phyloP scores from a whole-genome alignment of 2,329 filamentous ascomycete genomes.

The Gremmenia infestans region DNA sequence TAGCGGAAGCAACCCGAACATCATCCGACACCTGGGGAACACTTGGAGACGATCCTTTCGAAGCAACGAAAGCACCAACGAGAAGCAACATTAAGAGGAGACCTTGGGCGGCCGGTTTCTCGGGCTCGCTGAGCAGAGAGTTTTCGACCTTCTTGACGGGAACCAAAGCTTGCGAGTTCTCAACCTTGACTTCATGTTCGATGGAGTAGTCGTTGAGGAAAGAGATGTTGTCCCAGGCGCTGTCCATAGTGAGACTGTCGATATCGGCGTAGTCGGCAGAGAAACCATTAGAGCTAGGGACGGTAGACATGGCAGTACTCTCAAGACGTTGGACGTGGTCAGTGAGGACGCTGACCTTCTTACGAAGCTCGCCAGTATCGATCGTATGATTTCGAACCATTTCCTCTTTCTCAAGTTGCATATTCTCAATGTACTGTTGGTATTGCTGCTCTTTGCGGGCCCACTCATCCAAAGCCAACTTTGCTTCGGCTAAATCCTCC shows the following conservation, averaged over 20 bases:
- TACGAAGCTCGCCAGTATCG: constrained; percentile 85
- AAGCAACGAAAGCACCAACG: constrained; percentile 92
- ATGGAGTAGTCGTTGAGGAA: constrained; percentile 69
- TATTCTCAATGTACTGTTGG: constrained; percentile 67
- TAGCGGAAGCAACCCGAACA: constrained; percentile 71
- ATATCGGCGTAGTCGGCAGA: constrained; percentile 72
- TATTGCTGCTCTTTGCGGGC: constrained; percentile 69
- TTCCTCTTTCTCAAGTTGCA: constrained; percentile 86
- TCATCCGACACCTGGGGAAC: constrained; percentile 78
- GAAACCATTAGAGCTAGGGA: constrained; percentile 58
- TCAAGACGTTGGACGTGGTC: constrained; percentile 69
- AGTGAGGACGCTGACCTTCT: constrained; percentile 81
- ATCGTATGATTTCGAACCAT: constrained; percentile 83
- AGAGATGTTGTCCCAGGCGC: constrained; percentile 76
- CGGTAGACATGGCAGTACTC: constrained; percentile 47
- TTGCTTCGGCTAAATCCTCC: constrained; percentile 66
- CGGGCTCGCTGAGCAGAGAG: constrained; percentile 43
- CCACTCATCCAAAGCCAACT: constrained; percentile 65
- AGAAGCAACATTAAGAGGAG: constrained; percentile 93
- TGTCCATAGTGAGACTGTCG: constrained; percentile 76
- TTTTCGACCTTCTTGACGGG: constrained; percentile 49
- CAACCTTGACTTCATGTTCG: constrained; percentile 57
- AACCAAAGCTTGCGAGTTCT: constrained; percentile 40
- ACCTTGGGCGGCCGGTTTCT: constrained; percentile 69
- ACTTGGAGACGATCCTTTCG: constrained; percentile 68